phyloP scores from a whole-genome alignment of 2,329 filamentous ascomycete species.

The Cytospora piceicola region DNA sequence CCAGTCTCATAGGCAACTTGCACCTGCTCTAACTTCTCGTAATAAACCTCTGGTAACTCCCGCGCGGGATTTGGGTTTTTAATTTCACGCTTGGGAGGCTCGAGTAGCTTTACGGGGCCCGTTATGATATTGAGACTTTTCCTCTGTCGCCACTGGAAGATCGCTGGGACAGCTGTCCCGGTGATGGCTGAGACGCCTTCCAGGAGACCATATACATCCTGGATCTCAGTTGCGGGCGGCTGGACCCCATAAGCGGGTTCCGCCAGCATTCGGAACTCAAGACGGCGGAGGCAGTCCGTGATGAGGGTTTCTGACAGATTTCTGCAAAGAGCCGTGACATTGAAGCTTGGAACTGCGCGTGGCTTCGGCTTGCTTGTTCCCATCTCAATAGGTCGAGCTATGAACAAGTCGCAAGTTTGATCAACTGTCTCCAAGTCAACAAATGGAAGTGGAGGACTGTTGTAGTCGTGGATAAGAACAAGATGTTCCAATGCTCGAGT shows the following conservation, averaged over 20 bases:
- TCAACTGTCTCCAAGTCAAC: constrained; percentile 22
- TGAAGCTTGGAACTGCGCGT: constrained; percentile 1
- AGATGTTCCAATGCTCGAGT: constrained; percentile 28
- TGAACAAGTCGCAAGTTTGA: constrained; percentile 22
- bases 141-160: constrained; percentile 29
- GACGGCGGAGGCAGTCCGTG: constrained; percentile 18
- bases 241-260: constrained; percentile 10
- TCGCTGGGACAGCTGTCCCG: constrained; percentile 23
- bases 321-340: constrained; percentile 25
- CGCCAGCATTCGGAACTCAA: constrained; percentile 16
- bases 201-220: constrained; percentile 18
- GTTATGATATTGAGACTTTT: background rate
- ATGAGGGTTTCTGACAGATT: constrained; percentile 28
- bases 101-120: constrained; percentile 14
- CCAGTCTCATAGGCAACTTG: background rate
- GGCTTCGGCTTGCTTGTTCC: background rate
- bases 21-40: constrained; percentile 10
- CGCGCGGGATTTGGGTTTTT: constrained; percentile 17
- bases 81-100: constrained; percentile 9
- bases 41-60: constrained; percentile 14
- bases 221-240: constrained; percentile 8
- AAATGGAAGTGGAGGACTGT: constrained; percentile 22
- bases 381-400: constrained; percentile 2
- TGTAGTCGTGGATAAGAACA: constrained; percentile 20
- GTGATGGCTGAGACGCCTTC: constrained; percentile 25